These are phyloP conservation scores for Moricandia arvensis DNA, from an alignment of 345 rosid genomes.

Conservation along the genomic window DNA sequence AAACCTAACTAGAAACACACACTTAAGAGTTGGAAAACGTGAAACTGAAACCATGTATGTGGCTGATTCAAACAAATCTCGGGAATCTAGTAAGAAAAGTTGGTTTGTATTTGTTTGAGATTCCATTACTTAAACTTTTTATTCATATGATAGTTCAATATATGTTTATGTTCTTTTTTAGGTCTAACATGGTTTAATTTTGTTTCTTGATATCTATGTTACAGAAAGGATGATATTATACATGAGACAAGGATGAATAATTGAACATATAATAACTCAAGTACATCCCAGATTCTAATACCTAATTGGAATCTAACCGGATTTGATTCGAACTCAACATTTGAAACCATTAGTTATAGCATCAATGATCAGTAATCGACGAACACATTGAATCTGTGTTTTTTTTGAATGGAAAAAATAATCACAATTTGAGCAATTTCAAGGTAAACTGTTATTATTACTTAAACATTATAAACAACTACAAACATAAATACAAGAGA, in stretches of 20 bases:
- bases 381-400: not conserved
- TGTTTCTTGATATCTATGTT: not conserved
- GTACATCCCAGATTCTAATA: not conserved
- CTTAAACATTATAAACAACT: not conserved
- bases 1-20: too few relatives aligned
- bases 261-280: not conserved
- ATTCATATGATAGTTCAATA: too few relatives aligned
- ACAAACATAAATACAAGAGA: too few relatives aligned
- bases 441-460: not conserved
- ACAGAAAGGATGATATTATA: not conserved
- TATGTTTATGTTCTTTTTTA: not conserved
- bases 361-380: not conserved
- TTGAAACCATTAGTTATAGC: not conserved
- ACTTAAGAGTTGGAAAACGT: too few relatives aligned
- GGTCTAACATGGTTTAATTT: not conserved
- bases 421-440: not conserved
- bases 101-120: too few relatives aligned
- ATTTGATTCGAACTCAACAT: not conserved
- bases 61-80: too few relatives aligned
- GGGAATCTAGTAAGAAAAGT: too few relatives aligned
- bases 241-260: not conserved
- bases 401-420: not conserved
- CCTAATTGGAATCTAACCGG: not conserved
- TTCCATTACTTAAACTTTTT: too few relatives aligned
- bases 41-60: too few relatives aligned